phyloP scores from a whole-genome alignment of 1,139 yeast species.

The Oligophagozyma castellii region DNA sequence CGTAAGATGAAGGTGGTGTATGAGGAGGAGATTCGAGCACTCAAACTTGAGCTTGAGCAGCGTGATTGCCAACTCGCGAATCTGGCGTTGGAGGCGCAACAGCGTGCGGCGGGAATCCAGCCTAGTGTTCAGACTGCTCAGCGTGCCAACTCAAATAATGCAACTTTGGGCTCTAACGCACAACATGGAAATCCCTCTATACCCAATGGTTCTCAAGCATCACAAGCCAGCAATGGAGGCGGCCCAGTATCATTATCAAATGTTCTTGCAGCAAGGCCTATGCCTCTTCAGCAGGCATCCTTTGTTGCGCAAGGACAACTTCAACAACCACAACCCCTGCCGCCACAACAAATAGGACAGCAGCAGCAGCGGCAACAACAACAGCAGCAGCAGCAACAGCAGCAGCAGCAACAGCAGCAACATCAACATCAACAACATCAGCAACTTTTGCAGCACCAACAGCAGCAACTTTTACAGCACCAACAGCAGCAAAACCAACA shows the following conservation, averaged over 20 bases:
- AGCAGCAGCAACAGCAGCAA: conserved; percentile 7
- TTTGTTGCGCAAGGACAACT: conserved; percentile 12
- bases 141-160: no score
- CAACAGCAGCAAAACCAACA: background rate
- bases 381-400: conserved; percentile 15
- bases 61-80: conserved; percentile 46
- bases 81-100: conserved; percentile 25
- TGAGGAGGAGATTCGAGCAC: conserved; percentile 79
- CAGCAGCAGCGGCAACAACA: conserved; percentile 23
- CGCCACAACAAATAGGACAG: conserved; percentile 10
- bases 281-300: no score
- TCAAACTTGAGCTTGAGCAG: conserved; percentile 75
- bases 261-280: no score
- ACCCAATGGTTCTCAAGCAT: no score
- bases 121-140: no score
- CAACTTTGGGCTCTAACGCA: no score
- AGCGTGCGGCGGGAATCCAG: no score
- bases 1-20: conserved; percentile 91
- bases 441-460: no score
- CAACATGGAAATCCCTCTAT: no score
- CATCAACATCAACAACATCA: conserved; percentile 5
- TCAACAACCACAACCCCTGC: conserved; percentile 10
- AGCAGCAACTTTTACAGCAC: background rate
- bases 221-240: no score
- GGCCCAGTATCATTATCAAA: no score